Base-by-base conservation (phyloP, 1,284 basidiomycete species). In the Cutaneotrichosporon mucoides region DNA sequence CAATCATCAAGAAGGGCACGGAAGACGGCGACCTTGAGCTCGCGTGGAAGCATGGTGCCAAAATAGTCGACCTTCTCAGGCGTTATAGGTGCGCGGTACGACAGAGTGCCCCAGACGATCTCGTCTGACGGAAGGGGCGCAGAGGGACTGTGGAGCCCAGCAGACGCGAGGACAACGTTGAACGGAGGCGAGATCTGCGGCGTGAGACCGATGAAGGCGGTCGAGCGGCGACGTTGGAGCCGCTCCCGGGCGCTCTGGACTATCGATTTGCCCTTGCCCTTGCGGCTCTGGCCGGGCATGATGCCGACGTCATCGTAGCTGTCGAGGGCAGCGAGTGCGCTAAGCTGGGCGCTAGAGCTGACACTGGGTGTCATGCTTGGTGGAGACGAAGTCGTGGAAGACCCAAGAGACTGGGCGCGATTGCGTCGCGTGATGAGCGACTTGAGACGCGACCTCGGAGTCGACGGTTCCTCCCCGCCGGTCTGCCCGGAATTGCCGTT, bases 1-100 rank as follows among this genome's bases (percentile, higher is more conserved):
- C 53, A 89, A 68, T 7, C 80, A 7, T 64, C 66, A 15, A 77
- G 40, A 5, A 80, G 51, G 0, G 66, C 55, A 5, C 52, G 70
- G 42, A 94, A 76, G 7, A 93, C 79, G n/a, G 81, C 77, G 35
- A 93, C 71, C 66, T 83, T 85, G 53, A 93, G 74, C 72, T 94
- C 92, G 55, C 81, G 82, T 1, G 91, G 90, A 6, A 93, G 80
- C 55, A 81, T 73, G 43, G 83, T 81, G 65, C 66, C 65, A 52
- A 79, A 78, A 13, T 59, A 44, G 53, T 67, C 62, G 7, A 45
- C 46, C 34, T 59, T 61, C 6, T 43, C 44, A 2, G 36, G 49
- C 9, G 13, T 9, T 4, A 51, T 15, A 2, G 52, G 55, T 1
- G 59, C 59, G 36, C 63, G 59, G 55, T 64, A 64, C 34, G 47